These are phyloP conservation scores for Eimeria necatrix DNA, from an alignment of 169 alveolate genomes.

Conservation along the genomic window DNA sequence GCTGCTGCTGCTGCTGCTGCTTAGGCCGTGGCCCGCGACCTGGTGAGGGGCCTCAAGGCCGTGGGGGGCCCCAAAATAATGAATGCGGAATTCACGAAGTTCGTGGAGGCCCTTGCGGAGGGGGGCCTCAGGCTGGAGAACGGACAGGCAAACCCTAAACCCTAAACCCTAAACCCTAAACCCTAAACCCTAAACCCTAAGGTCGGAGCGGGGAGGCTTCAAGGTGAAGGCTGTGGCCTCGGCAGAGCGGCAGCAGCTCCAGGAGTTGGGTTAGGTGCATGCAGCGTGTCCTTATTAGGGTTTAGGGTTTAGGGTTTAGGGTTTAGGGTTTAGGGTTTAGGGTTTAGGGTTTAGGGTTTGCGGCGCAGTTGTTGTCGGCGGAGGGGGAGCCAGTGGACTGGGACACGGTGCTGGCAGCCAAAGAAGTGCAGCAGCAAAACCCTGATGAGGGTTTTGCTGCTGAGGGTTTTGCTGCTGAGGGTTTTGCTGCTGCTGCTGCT, in stretches of 20 bases:
- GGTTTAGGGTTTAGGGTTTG: not conserved
- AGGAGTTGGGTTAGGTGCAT: too few relatives aligned
- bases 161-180: not conserved
- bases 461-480: not conserved
- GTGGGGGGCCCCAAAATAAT: not conserved
- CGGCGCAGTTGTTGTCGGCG: not conserved
- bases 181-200: constrained; percentile 29
- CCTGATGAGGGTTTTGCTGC: too few relatives aligned
- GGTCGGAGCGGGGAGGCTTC: too few relatives aligned
- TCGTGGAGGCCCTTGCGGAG: constrained; percentile 23
- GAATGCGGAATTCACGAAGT: not conserved
- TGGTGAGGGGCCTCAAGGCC: constrained; percentile 24
- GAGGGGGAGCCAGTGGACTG: not conserved
- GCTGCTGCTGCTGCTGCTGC: constrained; percentile 2
- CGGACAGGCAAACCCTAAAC: not conserved
- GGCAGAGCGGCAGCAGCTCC: too few relatives aligned
- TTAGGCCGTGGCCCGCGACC: not conserved
- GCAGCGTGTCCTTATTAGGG: too few relatives aligned
- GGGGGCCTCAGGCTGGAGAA: not conserved
- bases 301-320: too few relatives aligned
- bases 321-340: constrained; percentile 2
- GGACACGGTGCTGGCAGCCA: not conserved
- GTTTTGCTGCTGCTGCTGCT: not conserved
- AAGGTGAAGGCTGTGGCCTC: too few relatives aligned
- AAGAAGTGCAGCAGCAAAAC: not conserved